Evolutionary conservation across 768 basidiomycete genomes (phyloP).

Genomic region (Suillus plorans): DNA sequence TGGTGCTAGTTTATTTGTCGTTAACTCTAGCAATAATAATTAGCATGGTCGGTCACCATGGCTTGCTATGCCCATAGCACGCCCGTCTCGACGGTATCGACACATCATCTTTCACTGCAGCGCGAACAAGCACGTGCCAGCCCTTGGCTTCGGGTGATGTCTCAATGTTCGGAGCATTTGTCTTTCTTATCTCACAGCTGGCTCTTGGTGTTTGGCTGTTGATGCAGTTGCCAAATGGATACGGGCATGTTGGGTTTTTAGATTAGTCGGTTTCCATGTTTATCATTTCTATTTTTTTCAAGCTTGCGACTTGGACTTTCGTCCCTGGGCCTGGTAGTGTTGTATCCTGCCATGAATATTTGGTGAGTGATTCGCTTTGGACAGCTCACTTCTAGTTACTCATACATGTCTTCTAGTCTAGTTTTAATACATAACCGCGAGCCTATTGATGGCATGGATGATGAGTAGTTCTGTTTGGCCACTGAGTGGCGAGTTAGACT

Average conservation of each 20-base stretch:
- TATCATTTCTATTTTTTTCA: too few species aligned
- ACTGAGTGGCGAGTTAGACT: too few species aligned
- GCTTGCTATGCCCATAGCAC: background rate
- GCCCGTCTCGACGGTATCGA: background rate
- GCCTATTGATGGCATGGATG: too few species aligned
- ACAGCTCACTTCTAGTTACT: too few species aligned
- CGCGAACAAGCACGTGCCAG: background rate
- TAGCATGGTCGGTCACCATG: constrained; percentile 2
- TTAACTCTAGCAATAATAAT: background rate
- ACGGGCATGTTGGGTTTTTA: background rate
- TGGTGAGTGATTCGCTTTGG: too few species aligned
- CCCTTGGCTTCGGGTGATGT: background rate
- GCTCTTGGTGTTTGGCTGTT: background rate
- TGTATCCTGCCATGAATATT: constrained; percentile 28
- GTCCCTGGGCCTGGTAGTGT: constrained; percentile 1
- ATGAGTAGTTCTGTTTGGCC: too few species aligned
- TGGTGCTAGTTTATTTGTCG: background rate
- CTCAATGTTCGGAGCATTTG: background rate
- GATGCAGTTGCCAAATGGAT: background rate
- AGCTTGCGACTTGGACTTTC: constrained; percentile 1
- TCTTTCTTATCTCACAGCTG: background rate
- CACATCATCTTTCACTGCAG: background rate
- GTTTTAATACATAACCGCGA: too few species aligned
- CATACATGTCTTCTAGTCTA: too few species aligned
- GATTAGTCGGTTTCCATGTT: background rate